phyloP scores from a whole-genome alignment of 1,284 basidiomycete species.

The Cutaneotrichosporon sp. region DNA sequence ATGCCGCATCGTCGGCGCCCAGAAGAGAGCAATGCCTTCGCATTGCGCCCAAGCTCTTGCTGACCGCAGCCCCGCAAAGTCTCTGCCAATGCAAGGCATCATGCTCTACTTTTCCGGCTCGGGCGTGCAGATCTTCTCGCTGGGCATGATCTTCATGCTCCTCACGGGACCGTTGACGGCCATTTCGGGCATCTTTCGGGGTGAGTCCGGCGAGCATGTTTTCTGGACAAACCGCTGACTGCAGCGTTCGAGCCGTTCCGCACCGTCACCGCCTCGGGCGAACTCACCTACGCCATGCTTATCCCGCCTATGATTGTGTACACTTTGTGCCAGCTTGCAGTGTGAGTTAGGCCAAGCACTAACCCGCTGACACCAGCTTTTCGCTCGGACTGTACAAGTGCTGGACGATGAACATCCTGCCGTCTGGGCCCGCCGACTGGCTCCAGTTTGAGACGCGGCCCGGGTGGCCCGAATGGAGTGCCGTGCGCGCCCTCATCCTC shows the following conservation, averaged over 20 bases:
- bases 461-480: slow-evolving; percentile 16
- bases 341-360: slow-evolving; percentile 25
- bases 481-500: slow-evolving; percentile 11
- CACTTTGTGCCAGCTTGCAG: slow-evolving; percentile 43
- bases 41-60: neutral
- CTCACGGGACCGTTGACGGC: slow-evolving; percentile 75
- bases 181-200: slow-evolving; percentile 64
- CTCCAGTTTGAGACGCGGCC: slow-evolving; percentile 75
- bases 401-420: slow-evolving; percentile 78
- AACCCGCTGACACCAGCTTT: slow-evolving; percentile 49
- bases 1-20: no score
- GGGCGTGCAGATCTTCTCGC: slow-evolving; percentile 86
- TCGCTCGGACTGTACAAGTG: slow-evolving; percentile 84
- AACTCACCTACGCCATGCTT: slow-evolving; percentile 33
- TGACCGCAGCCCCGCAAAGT: slow-evolving; percentile 62
- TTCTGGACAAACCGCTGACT: neutral
- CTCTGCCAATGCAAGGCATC: slow-evolving; percentile 86
- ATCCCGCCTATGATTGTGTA: slow-evolving; percentile 42
- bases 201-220: slow-evolving; percentile 50
- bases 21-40: neutral
- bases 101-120: slow-evolving; percentile 96
- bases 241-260: slow-evolving; percentile 48
- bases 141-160: slow-evolving; percentile 87
- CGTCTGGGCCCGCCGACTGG: slow-evolving; percentile 84
- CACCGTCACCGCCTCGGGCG: slow-evolving; percentile 13